These are phyloP conservation scores for Phytophthora litchii DNA, from an alignment of 352 stramenopile species.

Conservation along the genomic window DNA sequence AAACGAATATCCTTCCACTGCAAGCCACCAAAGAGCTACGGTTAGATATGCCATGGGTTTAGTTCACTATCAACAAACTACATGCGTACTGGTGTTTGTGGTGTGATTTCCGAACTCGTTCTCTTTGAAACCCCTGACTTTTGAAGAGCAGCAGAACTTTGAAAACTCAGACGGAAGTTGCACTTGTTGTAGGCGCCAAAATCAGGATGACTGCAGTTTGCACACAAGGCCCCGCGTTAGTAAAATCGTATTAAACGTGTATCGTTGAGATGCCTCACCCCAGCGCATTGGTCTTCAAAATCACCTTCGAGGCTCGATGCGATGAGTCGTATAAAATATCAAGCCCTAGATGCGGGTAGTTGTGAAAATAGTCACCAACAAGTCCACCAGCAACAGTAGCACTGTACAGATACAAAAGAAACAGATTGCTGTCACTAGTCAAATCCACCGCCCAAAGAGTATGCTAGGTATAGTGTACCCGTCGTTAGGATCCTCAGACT, in stretches of 20 bases:
- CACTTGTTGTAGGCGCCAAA: conserved; percentile 88
- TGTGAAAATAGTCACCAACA: conserved; percentile 84
- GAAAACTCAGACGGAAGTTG: conserved; percentile 78
- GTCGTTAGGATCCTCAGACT: conserved; percentile 74
- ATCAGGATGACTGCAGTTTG: conserved; percentile 63
- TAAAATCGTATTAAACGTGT: too few species aligned
- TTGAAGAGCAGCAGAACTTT: conserved; percentile 43
- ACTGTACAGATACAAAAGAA: conserved; percentile 23
- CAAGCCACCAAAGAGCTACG: not conserved
- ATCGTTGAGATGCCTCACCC: conserved; percentile 38
- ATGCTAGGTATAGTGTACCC: conserved; percentile 35
- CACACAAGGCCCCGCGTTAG: not conserved
- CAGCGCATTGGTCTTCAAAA: conserved; percentile 82
- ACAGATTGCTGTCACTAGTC: conserved; percentile 6
- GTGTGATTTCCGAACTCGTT: conserved; percentile 55
- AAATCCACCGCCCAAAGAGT: not conserved
- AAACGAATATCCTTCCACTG: conserved; percentile 78
- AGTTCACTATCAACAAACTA: not conserved
- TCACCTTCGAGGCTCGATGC: conserved; percentile 76
- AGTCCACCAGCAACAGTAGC: conserved; percentile 57
- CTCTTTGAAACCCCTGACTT: conserved; percentile 55
- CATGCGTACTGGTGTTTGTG: conserved; percentile 61
- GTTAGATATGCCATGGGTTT: too few species aligned
- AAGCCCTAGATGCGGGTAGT: conserved; percentile 82
- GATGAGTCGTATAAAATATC: conserved; percentile 80